These are phyloP conservation scores for Dipodascopsis uninucleata DNA, from an alignment of 805 yeast species.

Conservation along the genomic window DNA sequence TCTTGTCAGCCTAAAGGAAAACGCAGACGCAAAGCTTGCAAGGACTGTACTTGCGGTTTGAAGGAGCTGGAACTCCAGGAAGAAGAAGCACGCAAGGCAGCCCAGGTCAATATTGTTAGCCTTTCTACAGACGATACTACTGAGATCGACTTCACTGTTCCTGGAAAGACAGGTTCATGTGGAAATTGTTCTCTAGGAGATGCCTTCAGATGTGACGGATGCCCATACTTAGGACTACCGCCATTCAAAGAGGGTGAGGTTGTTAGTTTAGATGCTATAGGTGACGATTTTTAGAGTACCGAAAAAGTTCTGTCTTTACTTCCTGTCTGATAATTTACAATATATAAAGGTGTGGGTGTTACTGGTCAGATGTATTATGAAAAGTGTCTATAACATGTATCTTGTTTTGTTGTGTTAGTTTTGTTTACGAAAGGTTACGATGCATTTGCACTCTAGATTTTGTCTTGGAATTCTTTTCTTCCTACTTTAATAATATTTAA, in stretches of 20 bases:
- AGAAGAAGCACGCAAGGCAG: conserved; percentile 42
- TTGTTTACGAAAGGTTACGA: background rate
- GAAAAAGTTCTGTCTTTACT: background rate
- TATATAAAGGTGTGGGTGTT: background rate
- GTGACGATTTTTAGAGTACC: conserved; percentile 17
- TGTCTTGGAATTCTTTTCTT: background rate
- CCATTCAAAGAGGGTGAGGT: conserved; percentile 98
- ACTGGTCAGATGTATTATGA: background rate
- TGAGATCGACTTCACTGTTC: conserved; percentile 92
- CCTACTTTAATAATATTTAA: too few relatives aligned
- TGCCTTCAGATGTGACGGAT: conserved; percentile 97
- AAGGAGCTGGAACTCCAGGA: conserved; percentile 71
- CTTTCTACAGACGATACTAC: conserved; percentile 68
- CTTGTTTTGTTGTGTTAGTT: background rate
- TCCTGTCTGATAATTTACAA: background rate
- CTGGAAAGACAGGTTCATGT: conserved; percentile 89
- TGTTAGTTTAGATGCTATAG: conserved; percentile 57
- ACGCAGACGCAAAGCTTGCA: conserved; percentile 85
- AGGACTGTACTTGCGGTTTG: conserved; percentile 96
- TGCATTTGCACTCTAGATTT: background rate
- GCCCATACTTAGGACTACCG: conserved; percentile 95
- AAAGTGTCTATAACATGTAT: background rate
- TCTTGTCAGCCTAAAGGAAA: conserved; percentile 23
- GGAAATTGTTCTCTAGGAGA: conserved; percentile 97
- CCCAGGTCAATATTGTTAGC: conserved; percentile 51